A percentile compares a stretch with the other conserved stretches of the same genome.
These are phyloP conservation scores for Gnomoniopsis smithogilvyi DNA, from an alignment of 2,329 filamentous ascomycete genomes.

Conservation along the genomic window DNA sequence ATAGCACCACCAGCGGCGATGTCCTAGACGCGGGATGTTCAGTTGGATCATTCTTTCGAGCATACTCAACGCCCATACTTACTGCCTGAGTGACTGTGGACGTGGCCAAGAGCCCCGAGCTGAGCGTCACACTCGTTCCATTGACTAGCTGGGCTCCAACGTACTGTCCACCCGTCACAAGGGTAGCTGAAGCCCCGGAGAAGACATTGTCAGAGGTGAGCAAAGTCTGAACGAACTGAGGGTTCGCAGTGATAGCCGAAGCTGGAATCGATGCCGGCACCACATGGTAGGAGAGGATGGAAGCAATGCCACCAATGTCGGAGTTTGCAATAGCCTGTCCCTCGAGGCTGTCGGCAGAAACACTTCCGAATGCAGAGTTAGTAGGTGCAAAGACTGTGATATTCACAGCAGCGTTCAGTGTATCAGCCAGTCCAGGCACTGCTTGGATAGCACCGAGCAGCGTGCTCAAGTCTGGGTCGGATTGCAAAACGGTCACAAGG, in stretches of 20 bases:
- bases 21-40: neutral
- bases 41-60: neutral
- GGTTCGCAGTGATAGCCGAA: neutral
- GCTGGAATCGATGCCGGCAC: neutral
- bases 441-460: neutral
- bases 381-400: constrained; percentile 7
- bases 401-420: neutral
- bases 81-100: constrained; percentile 5
- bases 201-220: constrained; percentile 5
- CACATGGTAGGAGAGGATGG: constrained; percentile 7
- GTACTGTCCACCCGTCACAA: neutral
- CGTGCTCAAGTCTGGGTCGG: constrained; percentile 3
- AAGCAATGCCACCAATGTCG: neutral
- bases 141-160: neutral
- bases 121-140: neutral
- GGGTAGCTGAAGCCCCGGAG: neutral
- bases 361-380: constrained; percentile 1
- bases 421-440: neutral
- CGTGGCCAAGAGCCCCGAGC: neutral
- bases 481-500: neutral
- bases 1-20: neutral
- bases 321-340: neutral
- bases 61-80: neutral
- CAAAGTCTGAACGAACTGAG: constrained; percentile 2
- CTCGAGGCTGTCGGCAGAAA: neutral